Evolutionary conservation across 371 early-diverging fungal genomes (phyloP).

Genomic region (Rhizopus arrhizus): DNA sequence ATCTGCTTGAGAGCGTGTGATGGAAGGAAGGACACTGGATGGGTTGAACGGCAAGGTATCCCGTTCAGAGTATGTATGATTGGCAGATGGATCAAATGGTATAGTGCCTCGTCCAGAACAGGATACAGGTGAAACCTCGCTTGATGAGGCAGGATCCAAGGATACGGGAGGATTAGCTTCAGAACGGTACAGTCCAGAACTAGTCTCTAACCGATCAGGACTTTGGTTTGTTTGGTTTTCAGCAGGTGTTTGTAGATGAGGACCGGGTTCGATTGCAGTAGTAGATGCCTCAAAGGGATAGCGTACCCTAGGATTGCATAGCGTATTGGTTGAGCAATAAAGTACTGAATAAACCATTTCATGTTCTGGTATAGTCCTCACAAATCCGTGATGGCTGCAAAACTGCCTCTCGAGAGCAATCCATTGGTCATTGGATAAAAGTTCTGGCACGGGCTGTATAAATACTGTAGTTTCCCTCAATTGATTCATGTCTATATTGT

Average conservation of each 20-base stretch:
- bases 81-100: too few species aligned
- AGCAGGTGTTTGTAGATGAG: neutral
- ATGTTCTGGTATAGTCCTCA: neutral
- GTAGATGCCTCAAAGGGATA: neutral
- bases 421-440: neutral
- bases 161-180: too few species aligned
- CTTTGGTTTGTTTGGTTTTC: too few species aligned
- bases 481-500: neutral
- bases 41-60: too few species aligned
- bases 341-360: constrained; percentile 5
- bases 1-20: neutral
- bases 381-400: neutral
- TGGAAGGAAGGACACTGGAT: too few species aligned
- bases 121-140: too few species aligned
- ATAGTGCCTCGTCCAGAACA: too few species aligned
- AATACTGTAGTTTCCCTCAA: neutral
- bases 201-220: too few species aligned
- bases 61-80: too few species aligned
- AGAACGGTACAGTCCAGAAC: too few species aligned
- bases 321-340: constrained; percentile 8
- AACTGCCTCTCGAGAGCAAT: constrained; percentile 1
- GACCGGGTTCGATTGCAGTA: neutral
- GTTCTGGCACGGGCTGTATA: neutral
- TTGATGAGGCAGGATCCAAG: too few species aligned
- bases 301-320: constrained; percentile 5